phyloP scores from a whole-genome alignment of 441 rosid species.

The Geranium incanum region DNA sequence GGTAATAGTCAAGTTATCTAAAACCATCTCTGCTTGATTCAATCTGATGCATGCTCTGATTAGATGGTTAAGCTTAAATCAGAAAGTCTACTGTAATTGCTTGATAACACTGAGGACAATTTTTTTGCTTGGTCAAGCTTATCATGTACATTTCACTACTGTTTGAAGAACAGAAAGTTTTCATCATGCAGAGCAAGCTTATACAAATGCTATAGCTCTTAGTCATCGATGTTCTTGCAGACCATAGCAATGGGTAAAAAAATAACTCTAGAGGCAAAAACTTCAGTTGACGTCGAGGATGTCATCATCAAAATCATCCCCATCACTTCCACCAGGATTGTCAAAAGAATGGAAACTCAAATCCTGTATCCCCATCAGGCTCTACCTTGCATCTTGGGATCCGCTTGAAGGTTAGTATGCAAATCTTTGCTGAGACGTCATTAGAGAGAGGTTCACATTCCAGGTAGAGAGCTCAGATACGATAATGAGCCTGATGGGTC shows the following conservation, averaged over 20 bases:
- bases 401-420: constrained; percentile 5
- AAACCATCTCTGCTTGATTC: too few species aligned
- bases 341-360: neutral
- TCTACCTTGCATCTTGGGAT: neutral
- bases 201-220: neutral
- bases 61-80: too few species aligned
- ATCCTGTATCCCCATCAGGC: neutral
- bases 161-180: neutral
- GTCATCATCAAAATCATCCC: neutral
- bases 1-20: too few species aligned
- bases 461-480: neutral
- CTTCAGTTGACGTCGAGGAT: neutral
- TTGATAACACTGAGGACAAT: neutral
- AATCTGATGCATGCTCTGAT: too few species aligned
- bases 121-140: neutral
- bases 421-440: constrained; percentile 1
- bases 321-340: neutral
- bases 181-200: neutral
- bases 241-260: neutral
- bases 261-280: neutral
- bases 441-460: constrained; percentile 3
- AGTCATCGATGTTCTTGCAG: neutral
- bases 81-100: too few species aligned
- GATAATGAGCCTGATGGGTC: neutral
- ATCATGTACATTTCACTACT: neutral